Evolutionary conservation across 352 stramenopile species (phyloP), one percentile per base, ranked within the genome.

Genomic region (Saprolegnia diclina): DNA sequence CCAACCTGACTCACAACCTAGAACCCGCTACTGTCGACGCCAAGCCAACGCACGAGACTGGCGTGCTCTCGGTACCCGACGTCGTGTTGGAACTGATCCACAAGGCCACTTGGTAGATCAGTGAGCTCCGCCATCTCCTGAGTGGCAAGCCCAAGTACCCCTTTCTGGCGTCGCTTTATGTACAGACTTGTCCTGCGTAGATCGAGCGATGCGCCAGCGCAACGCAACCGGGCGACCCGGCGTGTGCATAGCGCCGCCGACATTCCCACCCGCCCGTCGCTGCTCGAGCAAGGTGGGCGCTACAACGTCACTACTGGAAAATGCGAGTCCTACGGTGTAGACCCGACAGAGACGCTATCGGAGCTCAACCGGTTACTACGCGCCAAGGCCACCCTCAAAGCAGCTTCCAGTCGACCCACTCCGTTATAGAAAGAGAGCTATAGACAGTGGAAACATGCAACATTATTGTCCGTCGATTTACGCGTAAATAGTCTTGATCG

Each of bases 361-460:
- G 79, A 87, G 55, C 75, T 87, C 37, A 87, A 84, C 53, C 76
- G 79, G 14, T 53, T 87, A 52, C 70, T 87, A 5, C 78, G 74
- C n/a, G 76, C 83, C 64, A 87, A 87, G 64, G 79, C 77, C 45
- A 77, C 74, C 37, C 64, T 87, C 19, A 69, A 69, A 24, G 46
- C n/a, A 22, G 2, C 46, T 5, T 29, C 24, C n/a, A 29, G n/a
- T 54, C 46, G 24, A 54, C 24, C n/a, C 18, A 52, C 18, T 52
- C 21, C 45, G 21, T 19, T 21, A 19, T 19, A 52, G 18, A 52
- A 52, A 52, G 21, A 18, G 21, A 52, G 21, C 21, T 19, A 52
- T 18, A 52, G 21, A 18, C 18, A 52, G 21, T 52, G 45, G n/a
- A 29, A 54, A 29, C n/a, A 29, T 54, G 24, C 2, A 35, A 35